Evolutionary conservation across 116 monocot species (phyloP).

Genomic region (Trichopus zeylanicus): DNA sequence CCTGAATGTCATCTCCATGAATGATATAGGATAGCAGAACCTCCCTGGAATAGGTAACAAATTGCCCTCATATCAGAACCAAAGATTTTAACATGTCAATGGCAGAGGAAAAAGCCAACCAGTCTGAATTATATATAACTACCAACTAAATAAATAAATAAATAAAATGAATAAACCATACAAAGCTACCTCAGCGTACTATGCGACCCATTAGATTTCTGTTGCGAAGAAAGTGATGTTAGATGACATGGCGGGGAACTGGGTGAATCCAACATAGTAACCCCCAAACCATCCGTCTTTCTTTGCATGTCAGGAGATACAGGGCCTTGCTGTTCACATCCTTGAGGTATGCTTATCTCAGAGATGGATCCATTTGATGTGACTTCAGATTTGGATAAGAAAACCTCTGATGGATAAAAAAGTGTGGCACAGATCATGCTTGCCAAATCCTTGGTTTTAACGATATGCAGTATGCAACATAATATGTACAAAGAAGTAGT

Average conservation of each 20-base stretch:
- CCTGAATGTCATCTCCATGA: conserved; percentile 61
- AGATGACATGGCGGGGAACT: conserved; percentile 4
- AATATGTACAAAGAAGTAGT: conserved; percentile 75
- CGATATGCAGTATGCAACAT: conserved; percentile 87
- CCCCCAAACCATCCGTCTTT: conserved; percentile 8
- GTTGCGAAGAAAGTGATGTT: conserved; percentile 10
- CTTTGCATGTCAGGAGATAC: conserved; percentile 14
- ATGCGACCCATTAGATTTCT: conserved; percentile 12
- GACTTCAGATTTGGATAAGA: conserved; percentile 19
- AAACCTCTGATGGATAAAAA: conserved; percentile 46
- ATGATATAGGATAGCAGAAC: conserved; percentile 63
- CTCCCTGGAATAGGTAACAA: conserved; percentile 41
- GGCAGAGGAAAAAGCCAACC: not conserved
- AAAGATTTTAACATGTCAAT: not conserved
- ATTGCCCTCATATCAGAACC: not conserved
- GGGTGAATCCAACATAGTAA: conserved; percentile 6
- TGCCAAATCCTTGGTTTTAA: conserved; percentile 87
- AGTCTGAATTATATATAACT: not conserved
- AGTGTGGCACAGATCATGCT: conserved; percentile 68
- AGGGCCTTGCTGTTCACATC: conserved; percentile 11
- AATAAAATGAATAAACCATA: not conserved
- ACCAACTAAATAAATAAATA: not conserved
- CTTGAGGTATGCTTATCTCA: conserved; percentile 14
- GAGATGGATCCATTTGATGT: conserved; percentile 41
- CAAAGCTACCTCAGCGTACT: conserved; percentile 52